Percentiles rank a stretch among this genome's conserved stretches.
Conservation (phyloP, 176 grass and related monocot genomes). For the Urochloa ruziziensis region DNA sequence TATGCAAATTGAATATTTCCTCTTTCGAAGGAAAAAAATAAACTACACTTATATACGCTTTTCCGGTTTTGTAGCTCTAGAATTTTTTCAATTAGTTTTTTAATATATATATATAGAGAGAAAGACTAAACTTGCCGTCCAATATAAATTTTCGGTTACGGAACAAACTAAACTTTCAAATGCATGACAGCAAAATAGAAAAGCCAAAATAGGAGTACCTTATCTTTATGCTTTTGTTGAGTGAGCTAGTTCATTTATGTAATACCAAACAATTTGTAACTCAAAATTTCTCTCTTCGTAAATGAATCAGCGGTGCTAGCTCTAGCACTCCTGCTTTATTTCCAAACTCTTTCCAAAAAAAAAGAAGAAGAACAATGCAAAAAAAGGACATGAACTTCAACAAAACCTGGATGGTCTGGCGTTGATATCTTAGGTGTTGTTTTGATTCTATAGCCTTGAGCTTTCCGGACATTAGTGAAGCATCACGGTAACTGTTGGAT, state of each 20-base stretch:
- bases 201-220: too few species aligned
- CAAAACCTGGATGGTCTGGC: neutral
- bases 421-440: neutral
- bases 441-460: too few species aligned
- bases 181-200: neutral
- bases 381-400: neutral
- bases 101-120: neutral
- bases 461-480: neutral
- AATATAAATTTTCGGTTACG: neutral
- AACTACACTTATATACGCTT: neutral
- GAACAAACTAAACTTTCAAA: neutral
- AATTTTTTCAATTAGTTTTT: neutral
- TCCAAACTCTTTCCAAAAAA: too few species aligned
- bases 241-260: too few species aligned
- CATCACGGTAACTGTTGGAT: neutral
- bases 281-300: too few species aligned
- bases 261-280: too few species aligned
- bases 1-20: neutral
- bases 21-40: neutral
- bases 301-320: too few species aligned
- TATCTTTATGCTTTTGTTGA: too few species aligned
- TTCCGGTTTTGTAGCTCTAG: neutral
- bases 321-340: too few species aligned
- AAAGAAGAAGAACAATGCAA: too few species aligned
- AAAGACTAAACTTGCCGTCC: neutral